Percentiles rank a stretch among this genome's conserved stretches.
Evolutionary conservation across 2,329 filamentous ascomycete species (phyloP).

Genomic region (Colletotrichum scovillei): DNA sequence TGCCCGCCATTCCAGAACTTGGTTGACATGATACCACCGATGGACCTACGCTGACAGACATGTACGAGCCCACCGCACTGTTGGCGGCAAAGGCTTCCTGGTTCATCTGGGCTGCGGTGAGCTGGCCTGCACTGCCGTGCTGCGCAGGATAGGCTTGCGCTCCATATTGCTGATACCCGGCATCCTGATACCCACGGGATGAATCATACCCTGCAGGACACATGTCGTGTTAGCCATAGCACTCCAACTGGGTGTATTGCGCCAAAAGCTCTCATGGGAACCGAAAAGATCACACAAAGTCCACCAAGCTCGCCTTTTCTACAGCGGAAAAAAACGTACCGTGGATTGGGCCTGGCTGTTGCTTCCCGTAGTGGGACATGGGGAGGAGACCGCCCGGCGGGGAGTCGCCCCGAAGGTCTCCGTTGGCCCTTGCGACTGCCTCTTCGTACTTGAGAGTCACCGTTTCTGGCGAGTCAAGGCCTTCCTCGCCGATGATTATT

Average conservation of each 20-base stretch:
- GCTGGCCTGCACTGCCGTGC: constrained; percentile 55
- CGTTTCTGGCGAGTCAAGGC: constrained; percentile 69
- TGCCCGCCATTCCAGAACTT: constrained; percentile 73
- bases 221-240: not conserved
- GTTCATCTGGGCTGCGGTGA: constrained; percentile 61
- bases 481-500: constrained; percentile 66
- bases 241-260: not conserved
- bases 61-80: constrained; percentile 73
- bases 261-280: not conserved
- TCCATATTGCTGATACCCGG: constrained; percentile 64
- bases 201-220: constrained; percentile 65
- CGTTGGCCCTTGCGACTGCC: constrained; percentile 63
- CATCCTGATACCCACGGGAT: constrained; percentile 69
- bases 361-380: constrained; percentile 84
- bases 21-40: constrained; percentile 79
- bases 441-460: constrained; percentile 68
- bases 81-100: constrained; percentile 70
- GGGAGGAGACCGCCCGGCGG: constrained; percentile 68
- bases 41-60: constrained; percentile 61
- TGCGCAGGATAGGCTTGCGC: constrained; percentile 59
- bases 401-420: constrained; percentile 67
- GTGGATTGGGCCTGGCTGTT: constrained; percentile 80
- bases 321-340: constrained; percentile 67
- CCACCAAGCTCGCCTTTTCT: no score
- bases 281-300: not conserved